Percentiles rank a stretch among this genome's conserved stretches.
These are phyloP conservation scores for Jimgerdemannia lactiflua DNA, from an alignment of 192 early-diverging fungal genomes.

Conservation along the genomic window DNA sequence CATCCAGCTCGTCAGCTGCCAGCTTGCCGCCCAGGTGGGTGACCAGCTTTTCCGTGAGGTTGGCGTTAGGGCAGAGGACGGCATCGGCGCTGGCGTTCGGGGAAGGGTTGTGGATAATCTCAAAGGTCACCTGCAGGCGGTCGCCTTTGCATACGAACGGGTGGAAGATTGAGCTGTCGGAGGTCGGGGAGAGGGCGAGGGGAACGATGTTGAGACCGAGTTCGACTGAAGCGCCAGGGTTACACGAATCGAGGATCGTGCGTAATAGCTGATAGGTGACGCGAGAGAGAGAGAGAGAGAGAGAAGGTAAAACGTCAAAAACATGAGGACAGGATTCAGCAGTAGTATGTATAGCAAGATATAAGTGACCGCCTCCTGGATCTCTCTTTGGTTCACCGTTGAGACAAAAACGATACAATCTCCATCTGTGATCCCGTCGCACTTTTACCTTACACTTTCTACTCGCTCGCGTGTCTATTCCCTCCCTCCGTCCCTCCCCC, in stretches of 20 bases:
- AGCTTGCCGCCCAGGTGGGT: slow-evolving; percentile 14
- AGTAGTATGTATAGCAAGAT: too few relatives aligned
- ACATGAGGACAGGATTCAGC: too few relatives aligned
- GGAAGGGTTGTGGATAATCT: background rate
- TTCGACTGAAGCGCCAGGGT: slow-evolving; percentile 47
- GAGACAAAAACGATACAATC: too few relatives aligned
- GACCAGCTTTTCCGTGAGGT: slow-evolving; percentile 24
- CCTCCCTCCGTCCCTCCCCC: too few relatives aligned
- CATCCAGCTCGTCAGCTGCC: slow-evolving; percentile 2
- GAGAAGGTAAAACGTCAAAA: background rate
- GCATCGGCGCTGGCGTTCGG: background rate
- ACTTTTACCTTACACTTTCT: too few relatives aligned
- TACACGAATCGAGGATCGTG: slow-evolving; percentile 45
- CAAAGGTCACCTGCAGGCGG: background rate
- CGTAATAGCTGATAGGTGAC: slow-evolving; percentile 37
- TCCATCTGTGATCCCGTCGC: too few relatives aligned
- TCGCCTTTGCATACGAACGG: background rate
- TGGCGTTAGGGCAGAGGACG: slow-evolving; percentile 17
- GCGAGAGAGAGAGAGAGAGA: slow-evolving; percentile 4
- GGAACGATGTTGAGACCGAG: slow-evolving; percentile 39
- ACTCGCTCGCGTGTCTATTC: too few relatives aligned
- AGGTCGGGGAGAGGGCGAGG: background rate
- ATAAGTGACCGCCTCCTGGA: too few relatives aligned
- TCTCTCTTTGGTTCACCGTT: too few relatives aligned
- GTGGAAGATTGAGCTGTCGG: background rate